phyloP scores from a whole-genome alignment of 176 grass and related monocot species.

The Musa itinerans region DNA sequence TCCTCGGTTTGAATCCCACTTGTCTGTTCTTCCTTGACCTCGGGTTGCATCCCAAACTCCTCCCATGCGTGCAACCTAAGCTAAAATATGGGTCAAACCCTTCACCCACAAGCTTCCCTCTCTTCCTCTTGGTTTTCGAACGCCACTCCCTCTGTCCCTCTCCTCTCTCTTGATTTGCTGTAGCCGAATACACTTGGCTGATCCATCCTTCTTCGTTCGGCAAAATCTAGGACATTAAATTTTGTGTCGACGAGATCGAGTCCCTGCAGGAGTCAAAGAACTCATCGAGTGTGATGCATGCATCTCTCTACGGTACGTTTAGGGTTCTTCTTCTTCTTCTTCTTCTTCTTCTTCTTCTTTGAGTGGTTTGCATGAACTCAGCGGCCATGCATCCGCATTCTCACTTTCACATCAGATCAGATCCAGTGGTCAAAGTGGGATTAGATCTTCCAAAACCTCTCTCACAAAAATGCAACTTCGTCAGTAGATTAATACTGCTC shows the following conservation, averaged over 20 bases:
- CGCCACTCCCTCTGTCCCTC: background rate
- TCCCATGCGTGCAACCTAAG: slow-evolving; percentile 4
- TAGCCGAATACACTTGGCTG: background rate
- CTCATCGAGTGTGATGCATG: background rate
- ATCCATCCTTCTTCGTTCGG: background rate
- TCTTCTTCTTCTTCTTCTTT: too few species aligned
- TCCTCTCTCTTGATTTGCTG: background rate
- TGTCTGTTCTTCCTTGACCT: slow-evolving; percentile 61
- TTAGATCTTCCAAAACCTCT: too few species aligned
- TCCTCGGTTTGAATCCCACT: slow-evolving; percentile 29
- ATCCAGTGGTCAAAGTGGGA: too few species aligned
- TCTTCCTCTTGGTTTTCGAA: background rate
- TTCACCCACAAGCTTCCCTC: slow-evolving; percentile 66
- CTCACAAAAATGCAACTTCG: too few species aligned
- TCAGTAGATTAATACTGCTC: background rate
- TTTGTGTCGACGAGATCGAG: background rate
- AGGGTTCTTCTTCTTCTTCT: too few species aligned
- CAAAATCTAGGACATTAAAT: background rate
- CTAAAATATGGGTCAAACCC: slow-evolving; percentile 55
- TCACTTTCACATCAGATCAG: too few species aligned
- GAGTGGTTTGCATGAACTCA: too few species aligned
- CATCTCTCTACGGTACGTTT: too few species aligned
- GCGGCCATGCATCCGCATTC: too few species aligned
- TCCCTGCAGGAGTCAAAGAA: background rate
- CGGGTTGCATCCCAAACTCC: background rate